These are phyloP conservation scores for Bathelium albidoporum DNA, from an alignment of 495 filamentous ascomycete species.

Conservation along the genomic window DNA sequence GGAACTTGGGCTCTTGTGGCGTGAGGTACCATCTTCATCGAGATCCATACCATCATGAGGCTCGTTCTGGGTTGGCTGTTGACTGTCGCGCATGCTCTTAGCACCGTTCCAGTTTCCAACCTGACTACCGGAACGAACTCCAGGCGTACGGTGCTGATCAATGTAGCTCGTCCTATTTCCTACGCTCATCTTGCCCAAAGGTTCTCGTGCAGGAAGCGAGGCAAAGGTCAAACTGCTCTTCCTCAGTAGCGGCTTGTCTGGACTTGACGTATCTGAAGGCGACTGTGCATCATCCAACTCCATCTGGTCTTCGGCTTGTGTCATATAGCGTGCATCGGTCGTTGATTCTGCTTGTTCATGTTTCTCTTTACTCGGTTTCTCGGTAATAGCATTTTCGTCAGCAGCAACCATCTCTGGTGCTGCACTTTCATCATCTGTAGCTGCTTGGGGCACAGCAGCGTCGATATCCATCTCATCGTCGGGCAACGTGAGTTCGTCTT, in stretches of 20 bases:
- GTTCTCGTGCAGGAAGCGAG: slow-evolving; percentile 82
- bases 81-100: slow-evolving; percentile 41
- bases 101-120: slow-evolving; percentile 53
- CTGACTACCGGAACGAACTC: slow-evolving; percentile 42
- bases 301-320: slow-evolving; percentile 28
- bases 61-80: slow-evolving; percentile 40
- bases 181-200: slow-evolving; percentile 69
- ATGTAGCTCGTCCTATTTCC: slow-evolving; percentile 68
- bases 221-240: slow-evolving; percentile 94
- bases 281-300: slow-evolving; percentile 49
- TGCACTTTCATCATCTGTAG: slow-evolving; percentile 8
- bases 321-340: slow-evolving; percentile 20
- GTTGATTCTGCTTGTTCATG: neutral
- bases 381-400: neutral
- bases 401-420: slow-evolving; percentile 8
- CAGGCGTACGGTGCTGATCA: slow-evolving; percentile 46
- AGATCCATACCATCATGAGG: slow-evolving; percentile 45
- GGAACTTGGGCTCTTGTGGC: slow-evolving; percentile 26
- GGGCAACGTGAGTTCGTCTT: slow-evolving; percentile 3
- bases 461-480: slow-evolving; percentile 8
- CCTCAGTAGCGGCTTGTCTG: slow-evolving; percentile 54
- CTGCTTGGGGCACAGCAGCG: neutral
- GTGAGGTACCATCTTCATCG: slow-evolving; percentile 40
- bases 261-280: slow-evolving; percentile 52
- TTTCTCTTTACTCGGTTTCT: neutral